phyloP scores from a whole-genome alignment of 208 protist genomes.

The Trypanosoma avium region DNA sequence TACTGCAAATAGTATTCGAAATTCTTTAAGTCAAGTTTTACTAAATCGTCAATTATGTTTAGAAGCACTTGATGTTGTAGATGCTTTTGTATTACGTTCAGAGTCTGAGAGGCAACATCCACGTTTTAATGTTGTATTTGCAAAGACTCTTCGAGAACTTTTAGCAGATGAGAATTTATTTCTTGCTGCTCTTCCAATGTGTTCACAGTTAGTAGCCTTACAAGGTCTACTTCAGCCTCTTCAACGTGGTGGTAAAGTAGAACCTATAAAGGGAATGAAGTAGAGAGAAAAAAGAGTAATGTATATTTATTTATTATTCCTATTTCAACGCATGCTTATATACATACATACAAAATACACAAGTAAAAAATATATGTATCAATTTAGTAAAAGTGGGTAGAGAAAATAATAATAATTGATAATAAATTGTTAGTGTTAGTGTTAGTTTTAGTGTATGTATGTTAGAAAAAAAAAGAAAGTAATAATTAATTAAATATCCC shows the following conservation, averaged over 20 bases:
- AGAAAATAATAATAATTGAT: too few species aligned
- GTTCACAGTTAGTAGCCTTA: conserved; percentile 68
- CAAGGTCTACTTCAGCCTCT: conserved; percentile 43
- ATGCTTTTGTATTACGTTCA: conserved; percentile 42
- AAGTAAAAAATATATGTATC: background rate
- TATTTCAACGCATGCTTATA: background rate
- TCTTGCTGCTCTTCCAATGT: conserved; percentile 54
- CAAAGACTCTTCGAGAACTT: conserved; percentile 47
- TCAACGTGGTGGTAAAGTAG: too few species aligned
- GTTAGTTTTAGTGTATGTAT: too few species aligned
- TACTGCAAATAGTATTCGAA: conserved; percentile 45
- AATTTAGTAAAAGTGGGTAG: too few species aligned
- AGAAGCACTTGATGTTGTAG: conserved; percentile 53
- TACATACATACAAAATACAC: background rate
- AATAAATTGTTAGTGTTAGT: too few species aligned
- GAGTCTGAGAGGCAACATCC: conserved; percentile 52
- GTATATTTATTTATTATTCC: background rate
- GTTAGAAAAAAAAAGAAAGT: too few species aligned
- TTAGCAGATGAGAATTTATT: conserved; percentile 52
- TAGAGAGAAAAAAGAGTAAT: background rate
- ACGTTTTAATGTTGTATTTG: conserved; percentile 60
- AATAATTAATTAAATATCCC: too few species aligned
- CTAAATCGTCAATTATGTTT: conserved; percentile 35
- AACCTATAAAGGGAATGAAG: background rate
- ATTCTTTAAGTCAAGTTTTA: conserved; percentile 45